These are phyloP conservation scores for Trichosanthes truncata DNA, from an alignment of 306 rosid genomes.

Conservation along the genomic window DNA sequence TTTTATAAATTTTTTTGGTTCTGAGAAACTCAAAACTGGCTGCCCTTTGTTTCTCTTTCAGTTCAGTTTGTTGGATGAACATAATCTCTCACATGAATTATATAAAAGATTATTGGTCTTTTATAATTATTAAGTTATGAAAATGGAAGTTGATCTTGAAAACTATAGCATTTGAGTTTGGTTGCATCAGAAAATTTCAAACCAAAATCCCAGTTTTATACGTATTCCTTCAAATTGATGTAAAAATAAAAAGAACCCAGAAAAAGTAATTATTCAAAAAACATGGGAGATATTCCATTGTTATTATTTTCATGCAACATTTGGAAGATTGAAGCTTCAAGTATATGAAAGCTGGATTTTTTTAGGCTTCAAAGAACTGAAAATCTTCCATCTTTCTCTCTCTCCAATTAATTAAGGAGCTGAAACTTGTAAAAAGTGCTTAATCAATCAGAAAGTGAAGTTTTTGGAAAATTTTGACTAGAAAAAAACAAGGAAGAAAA, in stretches of 20 bases:
- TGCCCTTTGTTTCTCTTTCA: slow-evolving; percentile 38
- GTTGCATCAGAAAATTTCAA: background rate
- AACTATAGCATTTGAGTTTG: background rate
- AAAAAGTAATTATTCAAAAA: background rate
- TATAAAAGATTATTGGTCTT: slow-evolving; percentile 24
- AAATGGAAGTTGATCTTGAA: background rate
- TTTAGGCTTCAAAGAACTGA: background rate
- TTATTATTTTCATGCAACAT: background rate
- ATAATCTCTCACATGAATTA: slow-evolving; percentile 25
- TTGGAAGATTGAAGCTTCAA: background rate
- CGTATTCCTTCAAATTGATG: background rate
- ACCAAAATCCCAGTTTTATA: background rate
- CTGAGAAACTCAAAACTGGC: slow-evolving; percentile 52
- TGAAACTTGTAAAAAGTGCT: slow-evolving; percentile 1
- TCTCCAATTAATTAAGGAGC: background rate
- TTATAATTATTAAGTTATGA: background rate
- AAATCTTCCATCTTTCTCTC: background rate
- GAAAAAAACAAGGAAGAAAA: background rate
- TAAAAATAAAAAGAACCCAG: background rate
- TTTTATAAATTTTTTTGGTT: slow-evolving; percentile 26
- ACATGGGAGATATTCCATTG: background rate
- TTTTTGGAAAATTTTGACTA: background rate
- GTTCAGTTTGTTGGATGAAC: slow-evolving; percentile 66
- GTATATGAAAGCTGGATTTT: background rate
- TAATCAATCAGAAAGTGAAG: background rate